phyloP scores from a whole-genome alignment of 2,329 filamentous ascomycete species.

The Ilyonectria mors-panacis region DNA sequence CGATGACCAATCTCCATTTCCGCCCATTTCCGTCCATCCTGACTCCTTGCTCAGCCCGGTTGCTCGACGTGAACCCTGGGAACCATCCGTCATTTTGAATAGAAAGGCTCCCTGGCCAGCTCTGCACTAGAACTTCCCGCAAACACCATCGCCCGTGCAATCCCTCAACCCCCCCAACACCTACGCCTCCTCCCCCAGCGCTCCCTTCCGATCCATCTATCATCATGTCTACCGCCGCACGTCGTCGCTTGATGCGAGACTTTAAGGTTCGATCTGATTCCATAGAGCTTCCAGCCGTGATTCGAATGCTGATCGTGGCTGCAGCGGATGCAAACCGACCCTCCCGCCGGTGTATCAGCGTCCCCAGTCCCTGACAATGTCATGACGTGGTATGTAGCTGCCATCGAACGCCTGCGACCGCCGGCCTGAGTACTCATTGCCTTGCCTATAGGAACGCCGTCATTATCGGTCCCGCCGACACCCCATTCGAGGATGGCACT shows the following conservation, averaged over 20 bases:
- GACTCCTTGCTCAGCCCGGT: constrained; percentile 24
- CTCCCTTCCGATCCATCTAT: constrained; percentile 25
- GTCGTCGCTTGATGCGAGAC: constrained; percentile 97
- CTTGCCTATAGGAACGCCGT: constrained; percentile 85
- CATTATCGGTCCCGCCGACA: constrained; percentile 97
- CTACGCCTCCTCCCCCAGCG: constrained; percentile 17
- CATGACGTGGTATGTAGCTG: constrained; percentile 85
- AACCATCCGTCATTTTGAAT: constrained; percentile 5
- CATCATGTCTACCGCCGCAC: constrained; percentile 88
- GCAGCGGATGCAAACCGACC: constrained; percentile 99
- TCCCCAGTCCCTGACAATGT: constrained; percentile 97
- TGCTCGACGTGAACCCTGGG: neutral
- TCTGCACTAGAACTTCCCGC: neutral
- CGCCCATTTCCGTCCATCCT: constrained; percentile 35
- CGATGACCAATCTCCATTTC: constrained; percentile 49
- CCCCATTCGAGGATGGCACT: constrained; percentile 97
- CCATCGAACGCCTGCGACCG: constrained; percentile 2
- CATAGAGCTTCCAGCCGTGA: neutral
- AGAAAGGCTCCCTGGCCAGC: neutral
- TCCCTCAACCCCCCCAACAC: constrained; percentile 9
- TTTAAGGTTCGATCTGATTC: constrained; percentile 83
- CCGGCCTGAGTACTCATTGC: constrained; percentile 36
- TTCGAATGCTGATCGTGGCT: constrained; percentile 27
- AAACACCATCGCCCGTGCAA: constrained; percentile 8
- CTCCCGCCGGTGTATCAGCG: constrained; percentile 95